phyloP scores from a whole-genome alignment of 805 yeast genomes.

The Suhomyces emberorum region DNA sequence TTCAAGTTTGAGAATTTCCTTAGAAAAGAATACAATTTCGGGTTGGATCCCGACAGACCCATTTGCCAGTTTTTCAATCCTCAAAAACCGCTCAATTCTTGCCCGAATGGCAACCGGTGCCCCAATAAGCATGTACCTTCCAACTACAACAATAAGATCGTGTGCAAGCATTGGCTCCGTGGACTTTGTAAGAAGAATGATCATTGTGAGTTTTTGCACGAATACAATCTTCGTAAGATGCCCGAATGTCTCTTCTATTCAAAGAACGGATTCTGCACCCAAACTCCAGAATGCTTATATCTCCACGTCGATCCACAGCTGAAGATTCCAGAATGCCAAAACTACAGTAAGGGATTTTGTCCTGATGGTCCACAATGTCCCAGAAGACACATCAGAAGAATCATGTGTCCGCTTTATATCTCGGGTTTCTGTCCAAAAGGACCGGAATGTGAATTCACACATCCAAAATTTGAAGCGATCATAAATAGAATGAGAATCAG shows the following conservation, averaged over 20 bases:
- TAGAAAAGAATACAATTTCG: slow-evolving; percentile 73
- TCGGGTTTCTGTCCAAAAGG: slow-evolving; percentile 53
- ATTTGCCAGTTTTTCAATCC: slow-evolving; percentile 70
- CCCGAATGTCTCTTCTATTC: slow-evolving; percentile 92
- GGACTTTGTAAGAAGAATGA: slow-evolving; percentile 97
- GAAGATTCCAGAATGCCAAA: slow-evolving; percentile 83
- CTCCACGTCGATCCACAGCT: slow-evolving; percentile 86
- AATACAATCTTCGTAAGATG: slow-evolving; percentile 89
- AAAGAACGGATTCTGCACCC: slow-evolving; percentile 83
- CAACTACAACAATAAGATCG: slow-evolving; percentile 57
- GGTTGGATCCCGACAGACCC: slow-evolving; percentile 86
- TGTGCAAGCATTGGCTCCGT: slow-evolving; percentile 97
- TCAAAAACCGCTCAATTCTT: slow-evolving; percentile 51
- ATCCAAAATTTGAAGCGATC: slow-evolving; percentile 67
- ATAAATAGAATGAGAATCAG: slow-evolving; percentile 41
- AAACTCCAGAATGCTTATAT: slow-evolving; percentile 90
- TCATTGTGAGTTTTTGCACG: slow-evolving; percentile 94
- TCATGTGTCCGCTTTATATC: slow-evolving; percentile 72
- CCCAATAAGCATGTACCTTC: slow-evolving; percentile 78
- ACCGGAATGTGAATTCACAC: slow-evolving; percentile 70
- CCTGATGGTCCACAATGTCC: slow-evolving; percentile 85
- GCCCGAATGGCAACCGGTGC: slow-evolving; percentile 85
- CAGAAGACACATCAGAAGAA: slow-evolving; percentile 73
- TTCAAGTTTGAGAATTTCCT: slow-evolving; percentile 80
- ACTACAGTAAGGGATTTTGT: slow-evolving; percentile 86